phyloP scores from a whole-genome alignment of 31 red algal species.

The Odonthalia washingtoniensis region DNA sequence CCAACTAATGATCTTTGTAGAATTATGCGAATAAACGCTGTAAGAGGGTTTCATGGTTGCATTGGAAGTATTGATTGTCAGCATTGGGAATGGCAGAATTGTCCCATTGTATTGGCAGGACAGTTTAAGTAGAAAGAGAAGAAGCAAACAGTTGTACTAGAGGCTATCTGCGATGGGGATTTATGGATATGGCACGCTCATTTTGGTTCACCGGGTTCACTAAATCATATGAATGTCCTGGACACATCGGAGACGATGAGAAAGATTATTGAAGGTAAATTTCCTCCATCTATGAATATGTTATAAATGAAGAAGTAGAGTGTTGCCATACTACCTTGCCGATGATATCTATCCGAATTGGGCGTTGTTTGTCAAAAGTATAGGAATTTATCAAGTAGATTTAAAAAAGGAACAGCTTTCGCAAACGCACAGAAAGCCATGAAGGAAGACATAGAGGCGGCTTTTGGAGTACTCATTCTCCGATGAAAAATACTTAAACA shows the following conservation, averaged over 20 bases:
- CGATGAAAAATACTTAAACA: too few species aligned
- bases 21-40: not conserved
- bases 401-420: too few species aligned
- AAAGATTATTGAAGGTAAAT: constrained; percentile 17
- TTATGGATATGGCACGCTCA: constrained; percentile 51
- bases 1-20: not conserved
- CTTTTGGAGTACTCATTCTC: too few species aligned
- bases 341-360: constrained; percentile 46
- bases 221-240: constrained; percentile 49
- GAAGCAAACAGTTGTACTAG: constrained; percentile 14
- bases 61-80: constrained; percentile 20
- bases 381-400: too few species aligned
- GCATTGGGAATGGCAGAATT: constrained; percentile 16
- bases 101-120: not conserved
- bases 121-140: constrained; percentile 8
- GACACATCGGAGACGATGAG: not conserved
- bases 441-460: too few species aligned
- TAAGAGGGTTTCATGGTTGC: constrained; percentile 9
- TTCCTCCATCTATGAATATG: too few species aligned
- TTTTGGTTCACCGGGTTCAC: constrained; percentile 26
- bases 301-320: too few species aligned
- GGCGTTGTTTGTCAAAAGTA: constrained; percentile 18
- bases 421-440: too few species aligned
- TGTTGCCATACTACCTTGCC: constrained; percentile 38
- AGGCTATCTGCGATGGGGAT: constrained; percentile 26